These are phyloP conservation scores for Acacia crassicarpa DNA, from an alignment of 306 rosid species.

Conservation along the genomic window DNA sequence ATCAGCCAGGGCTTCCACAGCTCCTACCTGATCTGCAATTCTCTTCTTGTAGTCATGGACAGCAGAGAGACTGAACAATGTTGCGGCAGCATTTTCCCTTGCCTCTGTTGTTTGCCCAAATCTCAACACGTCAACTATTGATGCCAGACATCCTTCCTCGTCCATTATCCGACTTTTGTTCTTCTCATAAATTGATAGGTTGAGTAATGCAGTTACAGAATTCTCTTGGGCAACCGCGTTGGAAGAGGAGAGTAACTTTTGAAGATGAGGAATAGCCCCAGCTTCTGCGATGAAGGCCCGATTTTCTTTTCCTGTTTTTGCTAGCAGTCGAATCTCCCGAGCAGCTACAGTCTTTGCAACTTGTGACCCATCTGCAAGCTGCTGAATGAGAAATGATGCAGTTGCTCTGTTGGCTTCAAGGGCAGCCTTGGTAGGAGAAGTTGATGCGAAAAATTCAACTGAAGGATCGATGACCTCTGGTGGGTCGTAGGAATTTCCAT, in stretches of 20 bases:
- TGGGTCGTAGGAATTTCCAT: slow-evolving; percentile 63
- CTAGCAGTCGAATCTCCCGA: slow-evolving; percentile 73
- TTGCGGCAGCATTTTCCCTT: slow-evolving; percentile 89
- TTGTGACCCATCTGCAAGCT: slow-evolving; percentile 60
- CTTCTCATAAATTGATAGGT: slow-evolving; percentile 69
- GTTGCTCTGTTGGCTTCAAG: slow-evolving; percentile 70
- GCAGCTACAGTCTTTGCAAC: slow-evolving; percentile 76
- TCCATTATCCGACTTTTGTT: slow-evolving; percentile 77
- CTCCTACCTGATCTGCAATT: slow-evolving; percentile 72
- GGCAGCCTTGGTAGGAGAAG: slow-evolving; percentile 70
- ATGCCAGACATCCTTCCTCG: slow-evolving; percentile 72
- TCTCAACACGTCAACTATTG: slow-evolving; percentile 65
- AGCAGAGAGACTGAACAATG: slow-evolving; percentile 84
- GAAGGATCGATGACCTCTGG: slow-evolving; percentile 58
- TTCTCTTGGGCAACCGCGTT: slow-evolving; percentile 79
- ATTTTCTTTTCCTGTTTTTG: slow-evolving; percentile 80
- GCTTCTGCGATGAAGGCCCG: slow-evolving; percentile 85
- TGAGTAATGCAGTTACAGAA: slow-evolving; percentile 86
- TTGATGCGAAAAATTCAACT: slow-evolving; percentile 48
- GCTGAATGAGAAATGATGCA: slow-evolving; percentile 55
- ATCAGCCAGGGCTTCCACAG: slow-evolving; percentile 72
- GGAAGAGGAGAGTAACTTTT: slow-evolving; percentile 54
- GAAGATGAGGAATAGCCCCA: slow-evolving; percentile 81
- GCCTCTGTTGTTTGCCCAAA: slow-evolving; percentile 78
- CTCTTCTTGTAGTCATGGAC: slow-evolving; percentile 80